Evolutionary conservation across 768 basidiomycete genomes (phyloP), one percentile per base, ranked within the genome.

Genomic region (Podaxis rugospora): DNA sequence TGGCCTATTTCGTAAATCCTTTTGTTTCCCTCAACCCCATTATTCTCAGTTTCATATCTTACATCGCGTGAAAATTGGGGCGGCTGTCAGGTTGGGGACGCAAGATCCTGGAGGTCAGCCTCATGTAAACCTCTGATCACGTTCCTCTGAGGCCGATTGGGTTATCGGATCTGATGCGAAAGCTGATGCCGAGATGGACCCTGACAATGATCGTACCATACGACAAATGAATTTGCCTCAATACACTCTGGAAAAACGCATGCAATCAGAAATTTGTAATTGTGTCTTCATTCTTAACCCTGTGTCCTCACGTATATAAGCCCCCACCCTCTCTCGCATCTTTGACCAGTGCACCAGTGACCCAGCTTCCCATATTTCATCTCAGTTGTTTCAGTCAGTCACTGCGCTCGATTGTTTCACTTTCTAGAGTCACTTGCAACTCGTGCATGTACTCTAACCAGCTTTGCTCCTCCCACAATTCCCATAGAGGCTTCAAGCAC

Each of bases 391-490:
- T 62, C 46, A 62, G 65, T 67, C 64, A 60, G 61, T 53, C 55
- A 32, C 2, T 6, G 32, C 27, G 9, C 62, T 56, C 63, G 51
- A 62, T 63, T 63, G 63, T 63, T 56, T 62, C 59, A 28, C 49
- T 49, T 63, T 40, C 54, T 51, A 40, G 71, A 71, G 74, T 74
- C 66, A 68, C 72, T 74, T 79, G 73, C 78, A 76, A 70, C 69
- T 71, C 67, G 80, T 92, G 89, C 84, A 95, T 95, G 93, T 96
- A 88, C 91, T 92, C 90, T 66, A 95, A 95, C 90, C 88, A 89
- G 75, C 89, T 95, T 67, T 87, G 89, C 76, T 90, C 89, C 76
- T 79, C 85, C 67, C 93, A 95, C 80, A 95, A 95, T 79, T 82
- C 84, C 68, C 83, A 90, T 80, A 83, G 92, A 86, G 94, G 94